phyloP scores from a whole-genome alignment of 2,329 filamentous ascomycete genomes.

The Diaporthe velutina region DNA sequence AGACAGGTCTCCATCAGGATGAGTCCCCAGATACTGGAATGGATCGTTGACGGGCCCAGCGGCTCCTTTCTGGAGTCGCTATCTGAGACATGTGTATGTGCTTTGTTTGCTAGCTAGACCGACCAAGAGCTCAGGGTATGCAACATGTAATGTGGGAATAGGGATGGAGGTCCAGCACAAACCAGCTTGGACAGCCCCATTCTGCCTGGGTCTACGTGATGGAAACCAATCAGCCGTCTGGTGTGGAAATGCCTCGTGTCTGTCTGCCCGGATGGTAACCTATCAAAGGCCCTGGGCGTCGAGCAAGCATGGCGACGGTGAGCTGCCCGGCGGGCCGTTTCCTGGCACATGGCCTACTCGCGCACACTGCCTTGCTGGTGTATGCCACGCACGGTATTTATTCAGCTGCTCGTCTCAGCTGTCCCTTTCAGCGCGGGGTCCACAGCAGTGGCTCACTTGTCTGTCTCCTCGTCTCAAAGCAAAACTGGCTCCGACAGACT shows the following conservation, averaged over 20 bases:
- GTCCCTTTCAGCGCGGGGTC: conserved; percentile 2
- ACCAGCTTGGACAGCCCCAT: conserved; percentile 18
- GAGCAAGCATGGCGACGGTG: conserved; percentile 21
- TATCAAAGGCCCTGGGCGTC: conserved; percentile 7
- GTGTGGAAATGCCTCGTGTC: conserved; percentile 22
- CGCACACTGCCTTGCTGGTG: neutral
- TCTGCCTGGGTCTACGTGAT: neutral
- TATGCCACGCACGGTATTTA: conserved; percentile 22
- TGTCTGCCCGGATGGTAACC: conserved; percentile 16
- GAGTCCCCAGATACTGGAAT: neutral
- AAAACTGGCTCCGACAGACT: neutral
- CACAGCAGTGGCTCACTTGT: neutral
- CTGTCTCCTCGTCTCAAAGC: conserved; percentile 1
- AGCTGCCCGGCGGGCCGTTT: conserved; percentile 17
- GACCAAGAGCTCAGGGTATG: neutral
- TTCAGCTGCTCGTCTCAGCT: conserved; percentile 13
- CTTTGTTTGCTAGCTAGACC: neutral
- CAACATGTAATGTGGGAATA: conserved; percentile 1
- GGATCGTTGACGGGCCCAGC: conserved; percentile 9
- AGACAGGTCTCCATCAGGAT: conserved; percentile 14
- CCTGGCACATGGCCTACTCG: neutral
- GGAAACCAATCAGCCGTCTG: conserved; percentile 24
- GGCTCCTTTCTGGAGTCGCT: neutral
- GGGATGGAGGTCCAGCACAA: conserved; percentile 7
- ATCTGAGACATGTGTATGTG: neutral